phyloP scores from a whole-genome alignment of 805 yeast genomes.

The Candida ovalis region DNA sequence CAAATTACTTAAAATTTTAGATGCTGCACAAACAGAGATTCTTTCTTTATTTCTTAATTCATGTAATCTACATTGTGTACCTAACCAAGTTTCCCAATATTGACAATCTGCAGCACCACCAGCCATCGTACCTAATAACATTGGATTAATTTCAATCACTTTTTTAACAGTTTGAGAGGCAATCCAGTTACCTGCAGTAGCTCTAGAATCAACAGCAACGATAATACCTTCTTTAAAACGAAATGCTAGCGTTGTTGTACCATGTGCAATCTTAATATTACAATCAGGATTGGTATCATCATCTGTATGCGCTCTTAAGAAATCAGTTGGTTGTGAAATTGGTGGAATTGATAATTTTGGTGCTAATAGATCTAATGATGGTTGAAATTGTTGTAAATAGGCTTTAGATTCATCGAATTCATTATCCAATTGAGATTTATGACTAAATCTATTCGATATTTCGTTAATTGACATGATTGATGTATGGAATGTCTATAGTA shows the following conservation, averaged over 20 bases:
- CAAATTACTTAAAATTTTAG: constrained; percentile 85
- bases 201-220: constrained; percentile 97
- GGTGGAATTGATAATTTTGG: constrained; percentile 77
- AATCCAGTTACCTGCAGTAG: constrained; percentile 97
- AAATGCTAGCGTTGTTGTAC: constrained; percentile 97
- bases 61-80: constrained; percentile 91
- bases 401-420: constrained; percentile 22
- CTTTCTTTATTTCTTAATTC: constrained; percentile 93
- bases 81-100: constrained; percentile 99
- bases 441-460: constrained; percentile 26
- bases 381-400: constrained; percentile 14
- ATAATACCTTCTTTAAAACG: constrained; percentile 92
- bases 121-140: constrained; percentile 95
- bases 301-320: constrained; percentile 96
- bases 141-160: constrained; percentile 94
- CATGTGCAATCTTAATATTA: constrained; percentile 94
- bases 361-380: constrained; percentile 32
- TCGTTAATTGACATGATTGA: constrained; percentile 29
- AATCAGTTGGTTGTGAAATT: constrained; percentile 83
- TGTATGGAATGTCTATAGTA: neutral
- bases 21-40: constrained; percentile 94
- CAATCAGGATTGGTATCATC: constrained; percentile 91
- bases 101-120: constrained; percentile 99
- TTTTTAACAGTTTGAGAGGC: constrained; percentile 98
- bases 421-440: constrained; percentile 19